Evolutionary conservation across 768 basidiomycete species (phyloP), one percentile per base, ranked within the genome.

Genomic region (Xerocomus potaroensis): DNA sequence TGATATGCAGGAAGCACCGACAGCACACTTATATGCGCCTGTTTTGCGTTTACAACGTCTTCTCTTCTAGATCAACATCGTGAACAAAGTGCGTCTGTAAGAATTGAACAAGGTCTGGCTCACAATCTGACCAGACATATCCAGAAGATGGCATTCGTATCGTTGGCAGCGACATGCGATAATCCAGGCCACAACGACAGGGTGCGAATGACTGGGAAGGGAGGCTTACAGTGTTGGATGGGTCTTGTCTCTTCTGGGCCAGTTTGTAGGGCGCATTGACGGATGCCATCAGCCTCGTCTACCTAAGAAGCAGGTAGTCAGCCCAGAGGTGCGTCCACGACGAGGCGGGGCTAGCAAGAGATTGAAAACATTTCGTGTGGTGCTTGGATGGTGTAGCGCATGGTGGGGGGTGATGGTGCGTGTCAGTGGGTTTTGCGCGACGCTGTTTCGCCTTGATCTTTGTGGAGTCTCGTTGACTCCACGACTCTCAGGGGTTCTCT

Each of bases 31-130:
- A 51, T 44, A 30, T 56, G 46, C 8, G 41, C 47, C 10, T 48
- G 48, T 4, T 30, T 46, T 4, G 40, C 41, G 19, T 49, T 43
- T n/a, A 19, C 30, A 12, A 38, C 16, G 11, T 46, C 30, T 8
- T 53, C 49, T 27, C 47, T 52, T n/a, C 49, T 53, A 45, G n/a
- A 5, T 10, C 2, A n/a, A n/a, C n/a, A n/a, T n/a, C n/a, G n/a
- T 22, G 27, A 23, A 5, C 18, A 15, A 42, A 33, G 8, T 10
- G 8, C 37, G 36, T 10, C 6, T 6, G 2, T 9, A 21, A 10
- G 19, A 19, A 8, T 31, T 10, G 1, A 2, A 30, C 22, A 12
- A 19, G 14, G 36, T 14, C 8, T 0, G 10, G 34, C 51, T 45
- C 18, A 56, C 55, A 49, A 3, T 41, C 37, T 45, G 40, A 54